Percentiles rank a stretch among this genome's conserved stretches.
Conservation (phyloP, 768 basidiomycete species). For the Termitomyces sp. region DNA sequence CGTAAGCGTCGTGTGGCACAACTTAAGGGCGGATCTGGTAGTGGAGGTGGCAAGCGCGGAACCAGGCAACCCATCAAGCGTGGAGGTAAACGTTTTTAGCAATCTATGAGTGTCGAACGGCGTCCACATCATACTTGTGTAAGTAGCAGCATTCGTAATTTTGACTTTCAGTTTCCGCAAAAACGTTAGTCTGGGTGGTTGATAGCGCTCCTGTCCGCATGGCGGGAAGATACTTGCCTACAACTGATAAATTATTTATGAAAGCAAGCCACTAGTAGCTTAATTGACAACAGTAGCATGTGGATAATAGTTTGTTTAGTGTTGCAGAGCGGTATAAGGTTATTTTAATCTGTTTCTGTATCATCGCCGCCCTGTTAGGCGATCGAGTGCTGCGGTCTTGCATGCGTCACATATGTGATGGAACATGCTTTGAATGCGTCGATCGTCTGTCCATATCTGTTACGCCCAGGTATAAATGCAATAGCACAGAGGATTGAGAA, state of each 20-base stretch:
- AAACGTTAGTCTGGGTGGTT: not conserved
- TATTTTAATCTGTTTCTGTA: not conserved
- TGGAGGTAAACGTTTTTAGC: slow-evolving; percentile 69
- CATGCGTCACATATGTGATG: slow-evolving; percentile 62
- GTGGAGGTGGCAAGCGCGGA: slow-evolving; percentile 38
- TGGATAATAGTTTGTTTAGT: not conserved
- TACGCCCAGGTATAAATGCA: not conserved
- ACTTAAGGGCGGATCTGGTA: slow-evolving; percentile 28
- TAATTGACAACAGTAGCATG: not conserved
- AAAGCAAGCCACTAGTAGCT: not conserved
- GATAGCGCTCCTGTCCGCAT: not conserved
- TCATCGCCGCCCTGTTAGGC: slow-evolving; percentile 14
- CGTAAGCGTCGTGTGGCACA: slow-evolving; percentile 39
- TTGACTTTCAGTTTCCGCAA: not conserved
- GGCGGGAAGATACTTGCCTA: not conserved
- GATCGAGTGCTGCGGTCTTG: slow-evolving; percentile 34
- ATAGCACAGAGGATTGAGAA: not conserved
- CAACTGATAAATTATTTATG: not conserved
- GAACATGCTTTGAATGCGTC: slow-evolving; percentile 62
- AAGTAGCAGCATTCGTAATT: not conserved
- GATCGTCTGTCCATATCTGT: slow-evolving; percentile 43
- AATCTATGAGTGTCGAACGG: not conserved
- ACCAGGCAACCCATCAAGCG: slow-evolving; percentile 74
- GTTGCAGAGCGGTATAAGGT: slow-evolving; percentile 6
- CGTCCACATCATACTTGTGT: not conserved